Conservation (phyloP, 306 rosid genomes). For the Abrus pulchellus region DNA sequence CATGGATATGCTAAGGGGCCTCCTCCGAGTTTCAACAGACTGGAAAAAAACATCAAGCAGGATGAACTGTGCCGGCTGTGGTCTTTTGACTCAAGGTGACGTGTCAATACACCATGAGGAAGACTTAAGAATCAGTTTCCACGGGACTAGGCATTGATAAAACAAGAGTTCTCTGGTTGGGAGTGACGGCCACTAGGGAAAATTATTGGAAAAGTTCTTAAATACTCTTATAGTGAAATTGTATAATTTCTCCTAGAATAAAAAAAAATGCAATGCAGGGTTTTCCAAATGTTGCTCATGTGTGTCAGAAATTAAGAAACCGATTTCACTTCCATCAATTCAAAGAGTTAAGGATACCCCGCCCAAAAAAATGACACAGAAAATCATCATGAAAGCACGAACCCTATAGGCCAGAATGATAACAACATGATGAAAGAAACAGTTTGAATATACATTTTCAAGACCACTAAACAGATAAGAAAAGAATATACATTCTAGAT, state of each 20-base stretch:
- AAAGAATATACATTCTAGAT: not conserved
- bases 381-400: not conserved
- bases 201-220: not conserved
- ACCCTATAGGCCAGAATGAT: not conserved
- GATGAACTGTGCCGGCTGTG: not conserved
- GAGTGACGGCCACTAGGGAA: not conserved
- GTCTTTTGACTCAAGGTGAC: not conserved
- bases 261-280: not conserved
- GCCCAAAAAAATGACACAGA: not conserved
- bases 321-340: not conserved
- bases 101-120: conserved; percentile 25
- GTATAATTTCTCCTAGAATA: not conserved
- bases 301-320: not conserved
- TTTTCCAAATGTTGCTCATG: not conserved
- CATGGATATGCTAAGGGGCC: not conserved
- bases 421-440: conserved; percentile 1
- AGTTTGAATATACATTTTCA: not conserved
- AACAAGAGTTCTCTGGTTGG: conserved; percentile 5
- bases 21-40: no score
- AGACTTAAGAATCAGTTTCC: conserved; percentile 2
- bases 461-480: not conserved
- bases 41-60: no score
- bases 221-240: not conserved
- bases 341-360: not conserved
- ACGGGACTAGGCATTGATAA: not conserved